These are phyloP conservation scores for Ustilago cynodontis DNA, from an alignment of 1,284 basidiomycete species.

Conservation along the genomic window DNA sequence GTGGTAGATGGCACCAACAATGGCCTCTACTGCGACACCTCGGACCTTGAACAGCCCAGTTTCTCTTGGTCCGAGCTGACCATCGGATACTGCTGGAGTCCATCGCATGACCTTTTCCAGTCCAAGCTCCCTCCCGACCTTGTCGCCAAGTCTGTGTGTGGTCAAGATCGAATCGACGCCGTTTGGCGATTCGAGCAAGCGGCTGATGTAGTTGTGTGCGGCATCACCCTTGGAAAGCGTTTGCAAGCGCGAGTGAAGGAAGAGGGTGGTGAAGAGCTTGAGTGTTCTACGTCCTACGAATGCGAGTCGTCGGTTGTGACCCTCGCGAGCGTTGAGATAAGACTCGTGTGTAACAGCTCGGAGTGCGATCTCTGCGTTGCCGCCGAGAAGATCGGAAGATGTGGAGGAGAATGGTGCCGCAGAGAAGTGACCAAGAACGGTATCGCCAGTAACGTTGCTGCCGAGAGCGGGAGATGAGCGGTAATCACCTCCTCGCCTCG, in stretches of 20 bases:
- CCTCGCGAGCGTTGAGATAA: constrained; percentile 53
- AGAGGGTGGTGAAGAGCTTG: constrained; percentile 62
- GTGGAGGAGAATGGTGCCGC: constrained; percentile 36
- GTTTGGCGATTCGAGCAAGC: constrained; percentile 42
- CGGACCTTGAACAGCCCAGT: constrained; percentile 68
- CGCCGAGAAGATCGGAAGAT: constrained; percentile 46
- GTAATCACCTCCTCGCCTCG: constrained; percentile 11
- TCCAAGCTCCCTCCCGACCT: constrained; percentile 54
- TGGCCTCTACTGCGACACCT: constrained; percentile 66
- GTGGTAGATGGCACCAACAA: constrained; percentile 69
- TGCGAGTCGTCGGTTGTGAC: constrained; percentile 64
- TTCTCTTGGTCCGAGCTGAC: constrained; percentile 53
- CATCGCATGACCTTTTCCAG: constrained; percentile 69
- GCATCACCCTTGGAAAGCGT: constrained; percentile 13
- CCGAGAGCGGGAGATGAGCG: constrained; percentile 35
- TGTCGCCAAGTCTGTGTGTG: constrained; percentile 63
- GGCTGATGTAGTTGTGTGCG: constrained; percentile 42
- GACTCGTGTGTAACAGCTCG: constrained; percentile 66
- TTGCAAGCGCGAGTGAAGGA: constrained; percentile 51
- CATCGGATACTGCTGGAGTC: constrained; percentile 61
- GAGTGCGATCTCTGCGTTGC: constrained; percentile 49
- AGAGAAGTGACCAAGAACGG: constrained; percentile 47
- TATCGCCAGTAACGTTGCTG: constrained; percentile 26
- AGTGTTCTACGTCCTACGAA: constrained; percentile 65
- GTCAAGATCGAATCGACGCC: constrained; percentile 52